Evolutionary conservation across 2,329 filamentous ascomycete species (phyloP).

Genomic region (Colletotrichum sp.): DNA sequence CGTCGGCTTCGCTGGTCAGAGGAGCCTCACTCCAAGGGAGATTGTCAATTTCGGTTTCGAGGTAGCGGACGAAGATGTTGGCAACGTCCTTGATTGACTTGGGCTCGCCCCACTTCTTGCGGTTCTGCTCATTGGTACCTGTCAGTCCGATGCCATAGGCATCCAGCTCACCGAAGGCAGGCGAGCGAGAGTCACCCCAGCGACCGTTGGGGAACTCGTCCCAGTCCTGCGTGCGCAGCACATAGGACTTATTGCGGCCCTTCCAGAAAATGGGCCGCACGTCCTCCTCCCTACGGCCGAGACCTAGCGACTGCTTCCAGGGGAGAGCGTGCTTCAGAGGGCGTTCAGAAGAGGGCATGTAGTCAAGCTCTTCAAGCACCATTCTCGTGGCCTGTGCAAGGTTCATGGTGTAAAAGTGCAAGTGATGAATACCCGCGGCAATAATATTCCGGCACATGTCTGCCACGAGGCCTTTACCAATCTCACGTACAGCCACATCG

Average conservation of each 20-base stretch:
- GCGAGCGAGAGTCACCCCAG: conserved; percentile 96
- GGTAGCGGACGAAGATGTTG: conserved; percentile 82
- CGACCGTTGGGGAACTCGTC: conserved; percentile 98
- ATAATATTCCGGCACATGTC: conserved; percentile 90
- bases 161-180: conserved; percentile 94
- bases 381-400: conserved; percentile 91
- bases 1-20: conserved; percentile 81
- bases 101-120: conserved; percentile 92
- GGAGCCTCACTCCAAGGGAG: conserved; percentile 94
- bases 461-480: conserved; percentile 85
- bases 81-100: conserved; percentile 80
- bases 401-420: conserved; percentile 99
- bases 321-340: conserved; percentile 90
- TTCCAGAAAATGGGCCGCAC: conserved; percentile 99
- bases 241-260: conserved; percentile 94
- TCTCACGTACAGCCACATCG: conserved; percentile 87
- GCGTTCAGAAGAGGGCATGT: conserved; percentile 78
- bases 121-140: conserved; percentile 94
- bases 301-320: conserved; percentile 92
- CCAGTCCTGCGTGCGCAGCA: conserved; percentile 96
- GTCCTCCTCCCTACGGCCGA: conserved; percentile 89
- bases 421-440: conserved; percentile 79
- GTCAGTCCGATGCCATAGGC: conserved; percentile 93
- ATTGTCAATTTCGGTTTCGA: conserved; percentile 79
- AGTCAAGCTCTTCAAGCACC: conserved; percentile 87